Percentiles rank a stretch among this genome's conserved stretches.
phyloP scores from a whole-genome alignment of 192 early-diverging fungal species.

The Backusella tuberculispora region DNA sequence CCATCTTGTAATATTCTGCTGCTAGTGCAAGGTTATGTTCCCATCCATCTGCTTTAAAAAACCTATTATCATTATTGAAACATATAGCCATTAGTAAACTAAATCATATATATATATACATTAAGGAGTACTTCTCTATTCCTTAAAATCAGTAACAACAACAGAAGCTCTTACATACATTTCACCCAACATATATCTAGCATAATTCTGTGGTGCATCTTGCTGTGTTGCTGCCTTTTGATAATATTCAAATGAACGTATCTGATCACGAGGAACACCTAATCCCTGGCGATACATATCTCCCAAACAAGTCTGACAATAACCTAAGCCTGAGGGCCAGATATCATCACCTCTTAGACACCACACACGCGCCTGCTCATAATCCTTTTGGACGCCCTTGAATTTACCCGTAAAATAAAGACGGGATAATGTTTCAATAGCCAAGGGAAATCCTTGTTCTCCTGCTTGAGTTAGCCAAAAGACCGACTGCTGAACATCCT shows the following conservation, averaged over 20 bases:
- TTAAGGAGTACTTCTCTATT: neutral
- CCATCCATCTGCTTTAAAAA: conserved; percentile 29
- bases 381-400: conserved; percentile 24
- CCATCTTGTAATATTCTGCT: conserved; percentile 28
- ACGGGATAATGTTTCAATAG: conserved; percentile 33
- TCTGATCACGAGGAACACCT: conserved; percentile 32
- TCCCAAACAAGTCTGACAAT: conserved; percentile 40
- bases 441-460: conserved; percentile 40
- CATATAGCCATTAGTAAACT: neutral
- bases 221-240: conserved; percentile 43
- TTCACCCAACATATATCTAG: conserved; percentile 37
- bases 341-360: conserved; percentile 37
- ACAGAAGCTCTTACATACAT: conserved; percentile 25
- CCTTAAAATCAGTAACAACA: too few species aligned
- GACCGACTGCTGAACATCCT: conserved; percentile 32
- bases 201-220: conserved; percentile 42
- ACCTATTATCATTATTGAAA: conserved; percentile 1
- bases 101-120: neutral
- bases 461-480: conserved; percentile 41
- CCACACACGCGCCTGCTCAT: conserved; percentile 33
- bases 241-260: conserved; percentile 37
- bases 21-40: conserved; percentile 22
- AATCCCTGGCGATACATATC: conserved; percentile 37
- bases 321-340: conserved; percentile 42
- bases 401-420: conserved; percentile 33